Percentiles rank a stretch among this genome's conserved stretches.
These are phyloP conservation scores for Scortechinia acanthostroma DNA, from an alignment of 2,329 filamentous ascomycete genomes.

Conservation along the genomic window DNA sequence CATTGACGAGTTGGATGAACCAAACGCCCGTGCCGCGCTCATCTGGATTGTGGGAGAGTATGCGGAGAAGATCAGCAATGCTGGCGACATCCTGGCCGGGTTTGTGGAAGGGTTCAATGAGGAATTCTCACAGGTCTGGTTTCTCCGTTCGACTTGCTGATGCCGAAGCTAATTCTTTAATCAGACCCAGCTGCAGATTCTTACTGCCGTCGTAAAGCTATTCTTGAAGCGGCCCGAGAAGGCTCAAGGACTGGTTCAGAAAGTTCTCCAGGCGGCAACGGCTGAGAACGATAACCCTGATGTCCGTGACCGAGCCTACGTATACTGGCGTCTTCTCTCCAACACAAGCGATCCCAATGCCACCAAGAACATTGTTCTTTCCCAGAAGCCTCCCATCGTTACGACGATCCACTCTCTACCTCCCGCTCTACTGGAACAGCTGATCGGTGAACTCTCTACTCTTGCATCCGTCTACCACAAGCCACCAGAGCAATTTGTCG, in stretches of 20 bases:
- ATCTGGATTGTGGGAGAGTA: slow-evolving; percentile 99
- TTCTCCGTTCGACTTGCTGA: neutral
- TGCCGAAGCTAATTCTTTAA: neutral
- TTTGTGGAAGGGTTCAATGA: slow-evolving; percentile 94
- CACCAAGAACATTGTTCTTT: slow-evolving; percentile 87
- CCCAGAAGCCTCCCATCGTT: slow-evolving; percentile 86
- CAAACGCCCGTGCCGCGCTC: slow-evolving; percentile 78
- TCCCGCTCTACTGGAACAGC: slow-evolving; percentile 73
- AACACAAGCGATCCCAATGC: slow-evolving; percentile 73
- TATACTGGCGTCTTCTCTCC: slow-evolving; percentile 90
- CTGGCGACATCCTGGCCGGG: slow-evolving; percentile 82
- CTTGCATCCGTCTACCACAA: slow-evolving; percentile 98
- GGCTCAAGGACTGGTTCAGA: slow-evolving; percentile 84
- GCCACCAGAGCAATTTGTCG: slow-evolving; percentile 94
- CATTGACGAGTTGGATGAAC: slow-evolving; percentile 94
- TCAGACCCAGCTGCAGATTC: slow-evolving; percentile 92
- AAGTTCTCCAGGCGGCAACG: slow-evolving; percentile 86
- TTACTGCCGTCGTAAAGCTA: slow-evolving; percentile 93
- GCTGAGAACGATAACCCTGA: slow-evolving; percentile 96
- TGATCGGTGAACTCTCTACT: slow-evolving; percentile 87
- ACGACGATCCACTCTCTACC: slow-evolving; percentile 90
- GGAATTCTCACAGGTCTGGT: slow-evolving; percentile 80
- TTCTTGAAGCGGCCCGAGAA: slow-evolving; percentile 95
- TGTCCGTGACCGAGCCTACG: slow-evolving; percentile 91
- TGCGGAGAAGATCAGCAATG: slow-evolving; percentile 97